Percentiles rank a stretch among this genome's conserved stretches.
These are phyloP conservation scores for Vickermania ingenoplastis DNA, from an alignment of 208 protist species.

Conservation along the genomic window DNA sequence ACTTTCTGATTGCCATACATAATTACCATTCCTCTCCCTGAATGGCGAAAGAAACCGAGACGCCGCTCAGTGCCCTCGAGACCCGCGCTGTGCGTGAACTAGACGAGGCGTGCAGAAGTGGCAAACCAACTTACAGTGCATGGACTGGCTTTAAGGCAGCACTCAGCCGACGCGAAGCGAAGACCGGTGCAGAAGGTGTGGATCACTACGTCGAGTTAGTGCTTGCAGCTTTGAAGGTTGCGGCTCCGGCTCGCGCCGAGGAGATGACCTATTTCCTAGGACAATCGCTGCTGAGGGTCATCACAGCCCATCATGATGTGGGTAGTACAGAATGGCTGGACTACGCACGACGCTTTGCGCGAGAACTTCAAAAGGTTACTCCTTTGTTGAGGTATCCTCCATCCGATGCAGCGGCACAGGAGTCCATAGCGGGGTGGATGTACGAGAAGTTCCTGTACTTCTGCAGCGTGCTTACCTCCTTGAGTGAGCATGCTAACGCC, in stretches of 20 bases:
- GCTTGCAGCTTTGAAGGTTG: background rate
- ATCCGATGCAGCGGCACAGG: background rate
- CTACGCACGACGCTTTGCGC: background rate
- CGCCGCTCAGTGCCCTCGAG: background rate
- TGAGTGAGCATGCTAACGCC: too few relatives aligned
- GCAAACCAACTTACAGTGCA: background rate
- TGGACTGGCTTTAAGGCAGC: background rate
- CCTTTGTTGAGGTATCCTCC: background rate
- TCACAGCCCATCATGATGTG: background rate
- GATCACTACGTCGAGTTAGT: background rate
- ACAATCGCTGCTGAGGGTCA: background rate
- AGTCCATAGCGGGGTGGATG: background rate
- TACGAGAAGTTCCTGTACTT: background rate
- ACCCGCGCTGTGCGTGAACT: background rate
- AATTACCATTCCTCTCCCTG: too few relatives aligned
- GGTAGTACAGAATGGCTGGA: background rate
- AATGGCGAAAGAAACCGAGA: too few relatives aligned
- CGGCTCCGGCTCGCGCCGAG: background rate
- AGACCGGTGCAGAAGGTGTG: background rate
- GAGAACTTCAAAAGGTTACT: background rate
- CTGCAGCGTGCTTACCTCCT: background rate
- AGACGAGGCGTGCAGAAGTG: background rate
- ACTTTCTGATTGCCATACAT: too few relatives aligned
- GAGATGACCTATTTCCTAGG: background rate
- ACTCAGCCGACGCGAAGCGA: background rate